Base-by-base conservation (phyloP, 208 protist species). In the Trypanosoma boissoni region DNA sequence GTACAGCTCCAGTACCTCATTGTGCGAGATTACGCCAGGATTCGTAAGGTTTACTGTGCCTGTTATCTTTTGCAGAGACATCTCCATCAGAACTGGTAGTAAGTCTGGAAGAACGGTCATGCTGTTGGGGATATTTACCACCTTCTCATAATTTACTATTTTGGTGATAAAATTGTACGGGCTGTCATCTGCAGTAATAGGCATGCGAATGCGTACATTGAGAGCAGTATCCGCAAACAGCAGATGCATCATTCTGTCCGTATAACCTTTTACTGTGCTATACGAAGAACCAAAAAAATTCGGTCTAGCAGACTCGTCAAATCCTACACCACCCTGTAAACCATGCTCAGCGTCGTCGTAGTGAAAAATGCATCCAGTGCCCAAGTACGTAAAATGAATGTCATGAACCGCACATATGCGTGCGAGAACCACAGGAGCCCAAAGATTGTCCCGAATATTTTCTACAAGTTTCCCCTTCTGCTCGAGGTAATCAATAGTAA, bases 101-200 rank as follows among this genome's bases (percentile, higher is more conserved):
- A 86, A 48, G 46, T 80, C 79, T 29, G 75, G 69, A 12, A 86
- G 67, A 20, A 83, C 70, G 6, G 75, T 82, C 79, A 86, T 86
- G 48, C 74, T 77, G 60, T 86, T 86, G 18, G 75, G 75, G 60
- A 86, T 83, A 49, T 86, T 86, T 12, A 86, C 48, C 12, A 86
- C 79, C 34, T 67, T 68, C 29, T 74, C 44, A 56, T 86, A 86
- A 52, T 79, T 76, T 37, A 58, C 76, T 39, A 86, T 75, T 55
- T 86, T 86, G 4, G 79, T 83, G 60, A 86, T 82, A 52, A 86
- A 86, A 50, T 82, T 86, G 61, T 76, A 78, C 45, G 72, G 68
- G 51, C 50, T 74, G 59, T 86, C 51, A 36, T 82, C 75, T 23
- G 66, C 52, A 6, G 75, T 74, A 36, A 80, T 80, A 50, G 79